Evolutionary conservation across 1,139 yeast genomes (phyloP).

Genomic region (Ashbya aceris): DNA sequence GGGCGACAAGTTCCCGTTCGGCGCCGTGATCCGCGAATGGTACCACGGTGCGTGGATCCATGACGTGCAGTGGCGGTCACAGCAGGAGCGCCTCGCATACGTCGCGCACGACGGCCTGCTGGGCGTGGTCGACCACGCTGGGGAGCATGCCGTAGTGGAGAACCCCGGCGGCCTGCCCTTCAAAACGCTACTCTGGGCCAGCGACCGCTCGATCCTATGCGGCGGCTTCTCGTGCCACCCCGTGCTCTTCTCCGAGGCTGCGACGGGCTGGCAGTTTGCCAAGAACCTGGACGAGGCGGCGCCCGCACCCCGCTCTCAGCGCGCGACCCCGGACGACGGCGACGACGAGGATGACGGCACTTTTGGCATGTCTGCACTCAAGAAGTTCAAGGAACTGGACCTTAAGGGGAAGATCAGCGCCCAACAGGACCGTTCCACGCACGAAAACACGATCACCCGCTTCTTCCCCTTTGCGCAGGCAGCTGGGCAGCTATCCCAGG

Average conservation of each 20-base stretch:
- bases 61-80: slow-evolving; percentile 78
- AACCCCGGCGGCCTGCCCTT: slow-evolving; percentile 76
- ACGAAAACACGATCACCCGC: slow-evolving; percentile 81
- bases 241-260: slow-evolving; percentile 67
- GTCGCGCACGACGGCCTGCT: slow-evolving; percentile 72
- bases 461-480: slow-evolving; percentile 38
- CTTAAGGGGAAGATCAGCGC: slow-evolving; percentile 72
- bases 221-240: slow-evolving; percentile 95
- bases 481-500: slow-evolving; percentile 39
- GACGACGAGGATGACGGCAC: slow-evolving; percentile 54
- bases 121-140: slow-evolving; percentile 42
- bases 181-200: slow-evolving; percentile 60
- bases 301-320: slow-evolving; percentile 26
- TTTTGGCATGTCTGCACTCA: slow-evolving; percentile 69
- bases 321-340: slow-evolving; percentile 32
- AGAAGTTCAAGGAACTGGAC: slow-evolving; percentile 94
- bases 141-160: slow-evolving; percentile 57
- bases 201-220: slow-evolving; percentile 59
- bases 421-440: slow-evolving; percentile 61
- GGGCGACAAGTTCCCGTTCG: slow-evolving; percentile 96
- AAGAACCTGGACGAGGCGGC: slow-evolving; percentile 55
- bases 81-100: slow-evolving; percentile 69
- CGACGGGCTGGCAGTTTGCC: slow-evolving; percentile 57
- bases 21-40: slow-evolving; percentile 82
- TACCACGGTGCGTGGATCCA: slow-evolving; percentile 89